Conservation (phyloP, 805 yeast genomes). For the Metschnikowia hibisci region DNA sequence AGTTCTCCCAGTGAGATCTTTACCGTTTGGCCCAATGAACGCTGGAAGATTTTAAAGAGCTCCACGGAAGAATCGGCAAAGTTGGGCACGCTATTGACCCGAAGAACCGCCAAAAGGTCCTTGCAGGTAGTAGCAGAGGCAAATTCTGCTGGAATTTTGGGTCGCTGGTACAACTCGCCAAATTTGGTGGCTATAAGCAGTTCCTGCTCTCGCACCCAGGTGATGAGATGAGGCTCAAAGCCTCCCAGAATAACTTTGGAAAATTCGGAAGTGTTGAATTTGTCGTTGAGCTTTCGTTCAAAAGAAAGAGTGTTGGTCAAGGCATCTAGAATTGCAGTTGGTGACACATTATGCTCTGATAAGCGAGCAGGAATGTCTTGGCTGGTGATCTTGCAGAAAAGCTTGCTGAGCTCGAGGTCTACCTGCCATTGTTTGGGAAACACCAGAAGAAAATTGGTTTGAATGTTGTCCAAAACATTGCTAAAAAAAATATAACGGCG, state of each 20-base stretch:
- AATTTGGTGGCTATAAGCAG: conserved; percentile 56
- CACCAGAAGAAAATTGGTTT: conserved; percentile 43
- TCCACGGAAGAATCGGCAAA: conserved; percentile 87
- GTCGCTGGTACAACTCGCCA: conserved; percentile 56
- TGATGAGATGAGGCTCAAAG: conserved; percentile 78
- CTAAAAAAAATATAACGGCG: conserved; percentile 81
- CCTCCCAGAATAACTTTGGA: conserved; percentile 51
- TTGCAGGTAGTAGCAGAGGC: conserved; percentile 1
- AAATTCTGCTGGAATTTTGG: conserved; percentile 46
- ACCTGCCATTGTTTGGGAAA: conserved; percentile 78
- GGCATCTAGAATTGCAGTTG: conserved; percentile 63
- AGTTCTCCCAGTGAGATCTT: conserved; percentile 17
- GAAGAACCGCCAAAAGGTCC: conserved; percentile 32
- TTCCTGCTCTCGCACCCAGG: conserved; percentile 89
- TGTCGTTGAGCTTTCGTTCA: conserved; percentile 67
- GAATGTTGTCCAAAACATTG: conserved; percentile 59
- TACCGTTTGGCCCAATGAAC: conserved; percentile 44
- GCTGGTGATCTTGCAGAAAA: conserved; percentile 66
- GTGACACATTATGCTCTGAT: conserved; percentile 42
- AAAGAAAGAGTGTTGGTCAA: conserved; percentile 79
- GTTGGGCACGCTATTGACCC: conserved; percentile 50
- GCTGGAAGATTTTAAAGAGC: conserved; percentile 72
- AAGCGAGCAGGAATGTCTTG: conserved; percentile 60
- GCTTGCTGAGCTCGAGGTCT: conserved; percentile 52
- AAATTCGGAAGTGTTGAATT: conserved; percentile 48